Percentiles rank a stretch among this genome's conserved stretches.
These are phyloP conservation scores for Geotrichum phurueaensis DNA, from an alignment of 1,139 yeast genomes.

Conservation along the genomic window DNA sequence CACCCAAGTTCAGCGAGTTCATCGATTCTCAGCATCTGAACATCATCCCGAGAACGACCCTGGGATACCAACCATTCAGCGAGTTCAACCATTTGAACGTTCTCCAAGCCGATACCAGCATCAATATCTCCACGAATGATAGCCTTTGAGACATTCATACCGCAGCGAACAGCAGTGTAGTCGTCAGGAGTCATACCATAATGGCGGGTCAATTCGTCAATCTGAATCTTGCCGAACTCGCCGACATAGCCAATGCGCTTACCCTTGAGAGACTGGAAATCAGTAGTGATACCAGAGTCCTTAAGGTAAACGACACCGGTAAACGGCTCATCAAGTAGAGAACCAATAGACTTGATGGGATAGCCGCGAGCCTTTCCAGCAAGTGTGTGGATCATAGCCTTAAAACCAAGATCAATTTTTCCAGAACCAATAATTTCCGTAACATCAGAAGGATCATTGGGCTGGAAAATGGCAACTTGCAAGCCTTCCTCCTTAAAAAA, in stretches of 20 bases:
- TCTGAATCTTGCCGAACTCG: slow-evolving; percentile 54
- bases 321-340: slow-evolving; percentile 53
- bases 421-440: slow-evolving; percentile 54
- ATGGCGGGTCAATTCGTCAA: slow-evolving; percentile 51
- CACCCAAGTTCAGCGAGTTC: slow-evolving; percentile 54
- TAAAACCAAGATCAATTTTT: slow-evolving; percentile 53
- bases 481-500: slow-evolving; percentile 48
- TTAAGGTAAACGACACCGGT: slow-evolving; percentile 51
- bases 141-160: slow-evolving; percentile 55
- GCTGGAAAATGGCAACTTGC: slow-evolving; percentile 50
- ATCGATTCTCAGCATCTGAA: slow-evolving; percentile 53
- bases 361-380: slow-evolving; percentile 55
- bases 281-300: slow-evolving; percentile 48
- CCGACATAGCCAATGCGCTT: slow-evolving; percentile 54
- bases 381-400: slow-evolving; percentile 56
- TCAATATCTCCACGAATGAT: slow-evolving; percentile 52
- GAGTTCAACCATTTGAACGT: slow-evolving; percentile 54
- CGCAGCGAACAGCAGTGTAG: slow-evolving; percentile 56
- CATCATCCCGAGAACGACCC: slow-evolving; percentile 45
- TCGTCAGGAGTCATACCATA: slow-evolving; percentile 52
- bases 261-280: slow-evolving; percentile 49
- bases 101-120: slow-evolving; percentile 56
- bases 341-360: slow-evolving; percentile 53
- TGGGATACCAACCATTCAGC: slow-evolving; percentile 45
- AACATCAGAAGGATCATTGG: slow-evolving; percentile 55